Percentiles rank a stretch among this genome's conserved stretches.
phyloP scores from a whole-genome alignment of 495 filamentous ascomycete species.

The Pyronema omphalodes region DNA sequence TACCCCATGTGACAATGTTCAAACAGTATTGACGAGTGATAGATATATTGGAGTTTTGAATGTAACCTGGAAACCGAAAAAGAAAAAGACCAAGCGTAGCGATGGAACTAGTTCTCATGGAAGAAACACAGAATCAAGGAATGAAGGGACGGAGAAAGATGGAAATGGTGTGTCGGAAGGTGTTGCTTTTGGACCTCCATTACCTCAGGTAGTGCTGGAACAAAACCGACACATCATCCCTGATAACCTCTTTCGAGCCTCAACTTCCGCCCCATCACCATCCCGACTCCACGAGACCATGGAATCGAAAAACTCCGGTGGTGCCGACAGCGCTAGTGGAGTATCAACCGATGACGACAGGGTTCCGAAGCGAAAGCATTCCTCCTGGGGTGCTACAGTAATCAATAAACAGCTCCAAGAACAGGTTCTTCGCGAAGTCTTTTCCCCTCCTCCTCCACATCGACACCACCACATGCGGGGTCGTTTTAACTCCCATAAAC shows the following conservation, averaged over 20 bases:
- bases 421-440: constrained; percentile 87
- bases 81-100: constrained; percentile 26
- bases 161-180: not conserved
- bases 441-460: constrained; percentile 66
- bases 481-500: not conserved
- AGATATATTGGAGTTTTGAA: constrained; percentile 97
- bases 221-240: constrained; percentile 94
- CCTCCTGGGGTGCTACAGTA: constrained; percentile 61
- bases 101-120: not conserved
- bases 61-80: constrained; percentile 70
- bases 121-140: not conserved
- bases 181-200: constrained; percentile 26
- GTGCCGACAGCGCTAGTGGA: constrained; percentile 2
- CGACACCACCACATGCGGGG: constrained; percentile 30
- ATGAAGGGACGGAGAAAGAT: not conserved
- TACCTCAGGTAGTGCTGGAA: constrained; percentile 85
- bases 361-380: constrained; percentile 1
- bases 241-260: constrained; percentile 47
- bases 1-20: not conserved
- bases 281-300: constrained; percentile 2
- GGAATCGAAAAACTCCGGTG: not conserved
- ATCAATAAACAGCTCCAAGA: constrained; percentile 78
- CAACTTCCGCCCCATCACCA: constrained; percentile 21
- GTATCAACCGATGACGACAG: not conserved
- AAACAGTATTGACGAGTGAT: constrained; percentile 1